Evolutionary conservation across 805 yeast species (phyloP), one percentile per base, ranked within the genome.

Genomic region (Yamadazyma insecticola): DNA sequence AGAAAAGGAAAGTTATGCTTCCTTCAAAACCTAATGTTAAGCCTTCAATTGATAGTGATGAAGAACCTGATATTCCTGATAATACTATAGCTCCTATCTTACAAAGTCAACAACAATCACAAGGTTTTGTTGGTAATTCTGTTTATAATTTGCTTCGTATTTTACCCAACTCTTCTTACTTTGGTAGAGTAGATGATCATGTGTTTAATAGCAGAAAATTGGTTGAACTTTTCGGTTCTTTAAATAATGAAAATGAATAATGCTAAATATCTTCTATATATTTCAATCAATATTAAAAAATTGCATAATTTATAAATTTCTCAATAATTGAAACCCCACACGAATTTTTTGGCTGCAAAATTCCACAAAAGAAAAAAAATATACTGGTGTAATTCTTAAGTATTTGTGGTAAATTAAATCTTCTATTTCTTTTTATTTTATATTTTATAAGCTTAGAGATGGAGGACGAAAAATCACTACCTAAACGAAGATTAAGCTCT

Each of bases 141-240:
- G 48, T 57, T 15, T 52, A 56, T 47, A 71, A 71, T 28, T 50
- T 81, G 24, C 53, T 81, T 27, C 60, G 79, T 32, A 63, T 70
- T 2, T 62, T 82, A 27, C 90, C 90, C 7, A 75, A 74, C 35
- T 69, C 81, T 0, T 63, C 72, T 1, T 69, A 73, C 35, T 78
- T 78, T 48, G 70, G 70, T 5, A 52, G 53, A 6, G 53, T 57
- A 1, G 60, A 63, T 8, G 72, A 73, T 9, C 70, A 69, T 16
- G 57, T 71, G 3, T 80, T 82, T 47, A 75, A 78, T 51, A 57
- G 74, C 16, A 61, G 60, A 12, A 76, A 73, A 42, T 57, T 81
- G 28, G 77, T 74, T 7, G 62, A 63, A 33, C 41, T 65, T 29
- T 57, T 55, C 14, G 32, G 30, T 16, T 34, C 37, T 5, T 13